phyloP scores from a whole-genome alignment of 495 filamentous ascomycete species.

The Talaromyces nanjingensis region DNA sequence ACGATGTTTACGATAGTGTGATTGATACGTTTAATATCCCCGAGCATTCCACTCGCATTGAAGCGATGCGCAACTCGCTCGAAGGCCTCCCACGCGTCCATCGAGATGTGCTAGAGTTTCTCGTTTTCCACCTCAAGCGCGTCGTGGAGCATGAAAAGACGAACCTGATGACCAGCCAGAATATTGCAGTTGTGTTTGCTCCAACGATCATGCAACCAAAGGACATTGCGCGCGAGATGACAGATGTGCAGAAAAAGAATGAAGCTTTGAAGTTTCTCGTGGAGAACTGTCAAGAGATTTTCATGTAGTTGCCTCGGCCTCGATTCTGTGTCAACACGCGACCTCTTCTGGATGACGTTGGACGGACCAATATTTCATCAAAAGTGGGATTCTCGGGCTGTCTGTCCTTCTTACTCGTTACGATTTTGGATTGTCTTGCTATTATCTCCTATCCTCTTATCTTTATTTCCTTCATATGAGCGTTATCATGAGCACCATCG shows the following conservation, averaged over 20 bases:
- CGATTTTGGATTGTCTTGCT: background rate
- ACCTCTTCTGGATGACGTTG: background rate
- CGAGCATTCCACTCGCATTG: conserved; percentile 44
- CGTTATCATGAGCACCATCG: conserved; percentile 1
- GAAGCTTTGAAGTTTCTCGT: conserved; percentile 83
- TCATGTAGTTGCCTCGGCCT: conserved; percentile 34
- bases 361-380: background rate
- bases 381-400: background rate
- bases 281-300: conserved; percentile 76
- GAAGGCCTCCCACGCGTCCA: conserved; percentile 74
- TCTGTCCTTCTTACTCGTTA: background rate
- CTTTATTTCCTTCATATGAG: conserved; percentile 2
- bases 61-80: conserved; percentile 61
- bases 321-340: background rate
- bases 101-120: conserved; percentile 81
- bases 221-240: conserved; percentile 88
- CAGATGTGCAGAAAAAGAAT: conserved; percentile 90
- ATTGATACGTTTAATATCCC: conserved; percentile 58
- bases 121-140: conserved; percentile 88
- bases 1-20: conserved; percentile 83
- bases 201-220: conserved; percentile 93
- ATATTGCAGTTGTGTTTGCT: conserved; percentile 94
- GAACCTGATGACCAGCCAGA: conserved; percentile 92
- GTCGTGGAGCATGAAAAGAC: conserved; percentile 76
- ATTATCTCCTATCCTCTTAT: background rate